Evolutionary conservation across 2,329 filamentous ascomycete species (phyloP), one percentile per base, ranked within the genome.

Genomic region (Emmonsiellopsis sp.): DNA sequence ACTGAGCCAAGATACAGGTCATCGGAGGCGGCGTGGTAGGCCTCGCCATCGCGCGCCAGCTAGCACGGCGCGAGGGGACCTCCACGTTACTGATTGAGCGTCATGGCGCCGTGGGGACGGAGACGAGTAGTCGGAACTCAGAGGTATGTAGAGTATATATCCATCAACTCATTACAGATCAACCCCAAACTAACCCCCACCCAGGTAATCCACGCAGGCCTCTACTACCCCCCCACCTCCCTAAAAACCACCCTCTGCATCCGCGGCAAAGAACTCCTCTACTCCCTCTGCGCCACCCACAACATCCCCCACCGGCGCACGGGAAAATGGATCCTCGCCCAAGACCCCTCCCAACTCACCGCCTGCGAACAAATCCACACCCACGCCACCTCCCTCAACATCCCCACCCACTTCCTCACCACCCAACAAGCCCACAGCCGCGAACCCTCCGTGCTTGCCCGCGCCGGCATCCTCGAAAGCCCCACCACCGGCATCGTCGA

Each of bases 301-400:
- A 70, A 71, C 54, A 86, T 98, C 50, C 82, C 82, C 0, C 80
- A 93, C 71, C 78, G 78, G 52, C 85, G 85, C 66, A 87, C 83
- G 26, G 90, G 90, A 55, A 97, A 96, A 75, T 96, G 92, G 91
- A 87, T 97, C 63, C 87, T 97, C 1, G 92, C 92, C 0, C 93
- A 97, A 73, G 86, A 83, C 51, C 76, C 77, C 1, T 73, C 72
- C 46, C 88, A 97, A 73, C 79, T 81, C 65, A 77, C 74, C n/a
- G 82, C 81, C 2, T 74, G 72, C 43, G 56, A 71, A 2, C 75
- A 75, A 43, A 68, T 82, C 0, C 78, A 84, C 63, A 68, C 73
- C 1, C 79, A 81, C 56, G 76, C 80, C 2, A 70, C 72, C 43
- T 64, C 66, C 6, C 75, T 84, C 43, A 76, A 73, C 15, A 85